Conservation (phyloP, 116 monocot genomes). For the Zostera marina region DNA sequence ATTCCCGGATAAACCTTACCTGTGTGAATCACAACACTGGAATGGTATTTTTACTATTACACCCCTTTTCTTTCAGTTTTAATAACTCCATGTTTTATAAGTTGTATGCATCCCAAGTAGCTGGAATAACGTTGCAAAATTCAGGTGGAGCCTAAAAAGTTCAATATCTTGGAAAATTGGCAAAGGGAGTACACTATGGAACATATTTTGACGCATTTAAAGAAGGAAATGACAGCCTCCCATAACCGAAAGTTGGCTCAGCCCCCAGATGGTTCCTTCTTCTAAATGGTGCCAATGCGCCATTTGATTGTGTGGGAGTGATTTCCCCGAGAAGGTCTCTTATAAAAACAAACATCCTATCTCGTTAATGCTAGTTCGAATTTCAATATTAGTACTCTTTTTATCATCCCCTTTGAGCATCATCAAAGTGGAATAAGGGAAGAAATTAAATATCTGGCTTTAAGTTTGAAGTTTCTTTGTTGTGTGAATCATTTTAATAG, state of each 20-base stretch:
- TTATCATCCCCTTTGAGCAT: too few relatives aligned
- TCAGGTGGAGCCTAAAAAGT: conserved; percentile 42
- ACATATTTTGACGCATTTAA: conserved; percentile 33
- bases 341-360: too few relatives aligned
- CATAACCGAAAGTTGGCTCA: conserved; percentile 42
- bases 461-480: too few relatives aligned
- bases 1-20: conserved; percentile 50
- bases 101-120: background rate
- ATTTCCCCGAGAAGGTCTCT: too few relatives aligned
- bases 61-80: background rate
- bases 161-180: conserved; percentile 33
- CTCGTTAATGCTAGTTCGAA: too few relatives aligned
- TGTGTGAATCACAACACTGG: conserved; percentile 54
- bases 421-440: too few relatives aligned
- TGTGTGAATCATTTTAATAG: too few relatives aligned
- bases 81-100: background rate
- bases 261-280: conserved; percentile 44
- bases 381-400: too few relatives aligned
- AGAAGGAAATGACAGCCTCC: conserved; percentile 41
- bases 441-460: too few relatives aligned
- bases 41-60: conserved; percentile 18
- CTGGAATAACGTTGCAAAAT: background rate
- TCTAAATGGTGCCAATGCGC: conserved; percentile 5
- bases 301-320: too few relatives aligned
- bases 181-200: conserved; percentile 39